Evolutionary conservation across 768 basidiomycete species (phyloP).

Genomic region (Porpolomopsis calyptriformis): DNA sequence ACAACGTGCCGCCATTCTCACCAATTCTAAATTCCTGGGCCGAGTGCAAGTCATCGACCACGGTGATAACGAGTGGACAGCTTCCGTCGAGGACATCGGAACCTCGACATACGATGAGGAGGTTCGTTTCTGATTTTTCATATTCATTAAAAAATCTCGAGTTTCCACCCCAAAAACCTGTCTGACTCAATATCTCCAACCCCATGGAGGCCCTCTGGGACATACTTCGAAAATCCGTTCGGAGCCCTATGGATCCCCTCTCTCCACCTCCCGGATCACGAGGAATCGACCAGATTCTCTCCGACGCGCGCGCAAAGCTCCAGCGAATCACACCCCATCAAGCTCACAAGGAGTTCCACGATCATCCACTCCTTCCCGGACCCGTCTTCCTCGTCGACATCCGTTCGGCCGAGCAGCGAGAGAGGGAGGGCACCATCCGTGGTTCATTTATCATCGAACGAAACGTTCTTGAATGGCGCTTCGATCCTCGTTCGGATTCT

Average conservation of each 20-base stretch:
- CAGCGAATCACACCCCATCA: conserved; percentile 51
- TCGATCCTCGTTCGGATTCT: conserved; percentile 56
- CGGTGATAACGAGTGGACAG: conserved; percentile 29
- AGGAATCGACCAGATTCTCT: conserved; percentile 47
- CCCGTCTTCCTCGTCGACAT: conserved; percentile 74
- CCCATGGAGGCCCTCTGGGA: conserved; percentile 65
- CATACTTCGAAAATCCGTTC: conserved; percentile 52
- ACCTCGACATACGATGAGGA: conserved; percentile 48
- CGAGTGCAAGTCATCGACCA: conserved; percentile 34
- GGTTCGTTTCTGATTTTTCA: too few species aligned
- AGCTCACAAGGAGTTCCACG: conserved; percentile 51
- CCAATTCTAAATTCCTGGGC: conserved; percentile 59
- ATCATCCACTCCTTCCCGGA: conserved; percentile 37
- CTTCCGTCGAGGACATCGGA: conserved; percentile 44
- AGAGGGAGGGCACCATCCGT: conserved; percentile 44
- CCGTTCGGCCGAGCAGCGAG: conserved; percentile 52
- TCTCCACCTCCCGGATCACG: conserved; percentile 55
- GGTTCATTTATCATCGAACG: conserved; percentile 69
- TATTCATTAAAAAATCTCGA: too few species aligned
- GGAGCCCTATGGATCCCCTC: conserved; percentile 49
- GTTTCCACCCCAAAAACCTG: too few species aligned
- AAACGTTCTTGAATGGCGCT: conserved; percentile 70
- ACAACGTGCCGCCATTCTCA: conserved; percentile 57
- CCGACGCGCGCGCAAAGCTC: conserved; percentile 48
- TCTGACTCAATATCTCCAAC: too few species aligned